Percentiles rank a stretch among this genome's conserved stretches.
Evolutionary conservation across 2,329 filamentous ascomycete species (phyloP).

Genomic region (Calonectria pauciramosa): DNA sequence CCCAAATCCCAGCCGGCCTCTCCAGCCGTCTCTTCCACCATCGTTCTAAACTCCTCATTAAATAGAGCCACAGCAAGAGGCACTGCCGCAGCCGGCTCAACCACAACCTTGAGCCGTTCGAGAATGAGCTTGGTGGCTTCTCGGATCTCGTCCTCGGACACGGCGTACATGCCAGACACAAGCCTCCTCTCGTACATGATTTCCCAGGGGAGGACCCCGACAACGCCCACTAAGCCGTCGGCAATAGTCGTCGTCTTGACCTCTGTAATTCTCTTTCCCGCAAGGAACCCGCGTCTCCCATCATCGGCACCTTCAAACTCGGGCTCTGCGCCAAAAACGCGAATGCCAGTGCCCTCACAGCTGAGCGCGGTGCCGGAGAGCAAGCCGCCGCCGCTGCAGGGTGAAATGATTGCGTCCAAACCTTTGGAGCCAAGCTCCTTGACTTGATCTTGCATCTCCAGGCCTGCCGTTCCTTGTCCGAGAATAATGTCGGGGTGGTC

Average conservation of each 20-base stretch:
- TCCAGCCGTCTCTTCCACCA: constrained; percentile 79
- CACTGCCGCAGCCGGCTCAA: constrained; percentile 90
- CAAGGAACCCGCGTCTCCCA: constrained; percentile 76
- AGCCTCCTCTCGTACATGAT: constrained; percentile 80
- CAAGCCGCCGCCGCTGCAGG: constrained; percentile 90
- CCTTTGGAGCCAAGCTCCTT: constrained; percentile 38
- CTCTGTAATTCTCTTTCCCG: constrained; percentile 72
- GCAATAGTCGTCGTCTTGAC: constrained; percentile 88
- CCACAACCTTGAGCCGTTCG: constrained; percentile 90
- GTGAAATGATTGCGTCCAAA: constrained; percentile 82
- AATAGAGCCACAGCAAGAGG: constrained; percentile 85
- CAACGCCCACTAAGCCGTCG: constrained; percentile 87
- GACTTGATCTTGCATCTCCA: constrained; percentile 16
- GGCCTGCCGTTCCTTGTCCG: constrained; percentile 80
- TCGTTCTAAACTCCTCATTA: constrained; percentile 83
- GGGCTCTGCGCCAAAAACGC: constrained; percentile 90
- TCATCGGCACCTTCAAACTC: constrained; percentile 88
- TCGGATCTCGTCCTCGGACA: constrained; percentile 86
- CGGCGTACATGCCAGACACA: constrained; percentile 78
- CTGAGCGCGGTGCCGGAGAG: constrained; percentile 86
- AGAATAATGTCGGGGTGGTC: constrained; percentile 93
- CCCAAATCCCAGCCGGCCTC: constrained; percentile 80
- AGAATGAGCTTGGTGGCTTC: constrained; percentile 81
- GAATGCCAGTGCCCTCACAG: constrained; percentile 78
- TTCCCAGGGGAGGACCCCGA: constrained; percentile 81